Evolutionary conservation across 495 filamentous ascomycete genomes (phyloP).

Genomic region (Aspergillus nidulans): DNA sequence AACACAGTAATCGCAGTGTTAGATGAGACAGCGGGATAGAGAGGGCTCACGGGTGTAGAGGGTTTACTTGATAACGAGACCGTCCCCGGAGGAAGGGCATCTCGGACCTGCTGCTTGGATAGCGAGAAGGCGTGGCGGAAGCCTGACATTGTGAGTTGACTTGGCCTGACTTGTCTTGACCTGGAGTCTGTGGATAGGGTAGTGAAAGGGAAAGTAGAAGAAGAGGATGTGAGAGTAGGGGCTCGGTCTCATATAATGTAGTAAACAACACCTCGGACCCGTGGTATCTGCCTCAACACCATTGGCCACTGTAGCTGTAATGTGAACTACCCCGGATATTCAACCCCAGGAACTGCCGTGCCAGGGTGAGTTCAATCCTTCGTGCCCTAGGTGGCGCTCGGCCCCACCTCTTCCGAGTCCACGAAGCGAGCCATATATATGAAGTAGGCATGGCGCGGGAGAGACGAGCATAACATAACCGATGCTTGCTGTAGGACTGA

Average conservation of each 20-base stretch:
- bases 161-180: too few relatives aligned
- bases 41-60: background rate
- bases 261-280: too few relatives aligned
- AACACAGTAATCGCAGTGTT: too few relatives aligned
- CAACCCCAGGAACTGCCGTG: background rate
- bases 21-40: background rate
- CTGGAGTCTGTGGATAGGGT: too few relatives aligned
- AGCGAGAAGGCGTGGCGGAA: slow-evolving; percentile 11
- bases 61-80: slow-evolving; percentile 1
- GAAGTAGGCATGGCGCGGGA: background rate
- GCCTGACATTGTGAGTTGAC: slow-evolving; percentile 1
- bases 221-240: background rate
- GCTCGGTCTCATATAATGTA: background rate
- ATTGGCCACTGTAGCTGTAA: background rate
- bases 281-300: background rate
- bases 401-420: slow-evolving; percentile 5
- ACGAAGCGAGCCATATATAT: background rate
- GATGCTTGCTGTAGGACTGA: background rate
- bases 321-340: background rate
- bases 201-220: too few relatives aligned
- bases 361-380: background rate
- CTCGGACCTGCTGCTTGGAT: slow-evolving; percentile 3
- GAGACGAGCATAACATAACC: background rate
- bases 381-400: background rate
- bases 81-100: slow-evolving; percentile 9